Conservation (phyloP, 208 protist species). For the Strigomonas galati region DNA sequence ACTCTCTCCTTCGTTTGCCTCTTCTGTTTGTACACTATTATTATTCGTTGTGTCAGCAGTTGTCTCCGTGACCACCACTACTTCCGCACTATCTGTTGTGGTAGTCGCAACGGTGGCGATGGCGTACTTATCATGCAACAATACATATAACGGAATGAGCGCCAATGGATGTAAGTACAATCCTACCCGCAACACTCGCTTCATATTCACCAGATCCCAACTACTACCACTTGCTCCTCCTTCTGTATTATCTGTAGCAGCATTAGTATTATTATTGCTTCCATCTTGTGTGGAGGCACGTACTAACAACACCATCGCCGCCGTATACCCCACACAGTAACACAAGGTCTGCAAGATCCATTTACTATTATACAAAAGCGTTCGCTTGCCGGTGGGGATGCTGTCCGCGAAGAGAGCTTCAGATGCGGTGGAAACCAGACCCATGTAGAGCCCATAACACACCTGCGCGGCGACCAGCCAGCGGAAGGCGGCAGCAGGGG, state of each 20-base stretch:
- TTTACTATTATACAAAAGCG: constrained; percentile 55
- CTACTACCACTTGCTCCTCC: no score
- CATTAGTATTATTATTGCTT: neutral
- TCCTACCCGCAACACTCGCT: no score
- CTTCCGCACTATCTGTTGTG: neutral
- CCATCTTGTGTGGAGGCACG: constrained; percentile 26
- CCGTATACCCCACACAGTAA: constrained; percentile 39
- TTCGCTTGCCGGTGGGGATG: constrained; percentile 32
- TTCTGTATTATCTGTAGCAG: no score
- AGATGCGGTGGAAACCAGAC: constrained; percentile 28
- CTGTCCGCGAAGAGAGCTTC: constrained; percentile 69
- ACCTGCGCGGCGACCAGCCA: constrained; percentile 23
- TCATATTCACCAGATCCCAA: no score
- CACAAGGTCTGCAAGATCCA: constrained; percentile 60
- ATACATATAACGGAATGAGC: no score
- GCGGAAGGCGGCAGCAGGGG: neutral
- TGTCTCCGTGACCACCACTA: constrained; percentile 19
- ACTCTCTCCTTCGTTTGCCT: no score
- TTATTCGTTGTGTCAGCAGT: no score
- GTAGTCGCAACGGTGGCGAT: neutral
- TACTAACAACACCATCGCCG: constrained; percentile 29
- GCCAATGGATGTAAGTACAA: no score
- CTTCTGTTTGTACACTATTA: no score
- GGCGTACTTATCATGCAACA: no score
- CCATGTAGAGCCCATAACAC: constrained; percentile 45